Percentiles rank a stretch among this genome's conserved stretches.
phyloP scores from a whole-genome alignment of 306 rosid species.

The Dryas drummondii region DNA sequence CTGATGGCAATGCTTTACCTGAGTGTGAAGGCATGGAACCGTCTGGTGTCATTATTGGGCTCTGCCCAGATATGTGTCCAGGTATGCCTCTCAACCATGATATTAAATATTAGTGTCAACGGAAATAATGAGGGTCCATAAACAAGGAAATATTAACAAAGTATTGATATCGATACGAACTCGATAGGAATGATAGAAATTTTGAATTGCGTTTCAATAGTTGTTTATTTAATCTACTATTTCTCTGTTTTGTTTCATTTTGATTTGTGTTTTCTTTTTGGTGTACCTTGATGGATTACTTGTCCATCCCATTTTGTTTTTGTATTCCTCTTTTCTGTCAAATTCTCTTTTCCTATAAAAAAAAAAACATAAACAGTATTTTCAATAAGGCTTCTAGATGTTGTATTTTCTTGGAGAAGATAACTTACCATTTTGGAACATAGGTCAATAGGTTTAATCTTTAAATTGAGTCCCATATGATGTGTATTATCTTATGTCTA shows the following conservation, averaged over 20 bases:
- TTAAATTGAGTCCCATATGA: neutral
- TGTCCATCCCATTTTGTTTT: no score
- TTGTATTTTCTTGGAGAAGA: no score
- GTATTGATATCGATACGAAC: neutral
- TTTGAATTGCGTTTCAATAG: neutral
- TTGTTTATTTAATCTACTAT: neutral
- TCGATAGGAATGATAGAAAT: neutral
- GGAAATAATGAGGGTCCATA: neutral
- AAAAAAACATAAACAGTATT: no score
- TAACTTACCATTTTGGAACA: no score
- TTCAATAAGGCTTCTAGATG: no score
- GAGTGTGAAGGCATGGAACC: slow-evolving; percentile 56
- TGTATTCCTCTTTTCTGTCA: neutral
- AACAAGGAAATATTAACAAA: neutral
- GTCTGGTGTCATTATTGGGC: slow-evolving; percentile 66
- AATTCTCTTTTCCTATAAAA: no score
- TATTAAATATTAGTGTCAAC: neutral
- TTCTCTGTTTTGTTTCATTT: neutral
- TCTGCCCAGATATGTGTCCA: slow-evolving; percentile 97
- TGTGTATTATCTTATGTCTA: slow-evolving; percentile 11
- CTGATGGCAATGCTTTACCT: slow-evolving; percentile 38
- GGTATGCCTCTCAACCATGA: slow-evolving; percentile 51
- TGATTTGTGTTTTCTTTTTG: neutral
- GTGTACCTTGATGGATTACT: no score
- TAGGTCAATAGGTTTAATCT: no score